Conservation (phyloP, 345 rosid species). For the Cardiospermum halicacabum region DNA sequence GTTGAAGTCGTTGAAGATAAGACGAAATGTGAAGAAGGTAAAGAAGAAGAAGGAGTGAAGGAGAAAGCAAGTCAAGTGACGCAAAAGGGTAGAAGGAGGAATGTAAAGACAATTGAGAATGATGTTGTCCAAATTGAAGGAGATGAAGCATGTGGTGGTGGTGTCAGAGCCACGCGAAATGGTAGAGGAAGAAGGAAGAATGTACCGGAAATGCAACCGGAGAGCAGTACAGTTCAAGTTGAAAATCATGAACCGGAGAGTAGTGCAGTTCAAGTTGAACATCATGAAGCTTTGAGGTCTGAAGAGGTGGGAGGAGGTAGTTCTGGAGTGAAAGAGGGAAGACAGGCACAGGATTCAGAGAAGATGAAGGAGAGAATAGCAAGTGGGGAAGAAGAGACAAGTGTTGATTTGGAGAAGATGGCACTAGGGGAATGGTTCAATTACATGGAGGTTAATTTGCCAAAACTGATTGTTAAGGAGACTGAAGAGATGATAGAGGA, state of each 20-base stretch:
- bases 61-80: not conserved
- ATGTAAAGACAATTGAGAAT: not conserved
- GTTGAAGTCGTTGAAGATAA: not conserved
- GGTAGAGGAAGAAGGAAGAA: not conserved
- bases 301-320: not conserved
- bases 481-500: conserved; percentile 58
- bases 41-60: not conserved
- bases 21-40: not conserved
- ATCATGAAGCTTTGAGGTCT: not conserved
- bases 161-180: not conserved
- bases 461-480: conserved; percentile 42
- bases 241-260: not conserved
- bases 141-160: not conserved
- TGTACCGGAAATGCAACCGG: not conserved
- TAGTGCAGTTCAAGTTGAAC: not conserved
- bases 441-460: conserved; percentile 43
- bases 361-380: not conserved
- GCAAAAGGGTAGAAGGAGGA: not conserved
- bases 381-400: conserved; percentile 10
- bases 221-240: not conserved
- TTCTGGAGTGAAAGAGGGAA: conserved; percentile 11
- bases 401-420: conserved; percentile 42
- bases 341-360: too few relatives aligned
- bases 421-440: conserved; percentile 64
- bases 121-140: not conserved